A percentile compares a stretch with the other conserved stretches of the same genome.
Evolutionary conservation across 2,329 filamentous ascomycete genomes (phyloP).

Genomic region (Sclerotinia glacialis): DNA sequence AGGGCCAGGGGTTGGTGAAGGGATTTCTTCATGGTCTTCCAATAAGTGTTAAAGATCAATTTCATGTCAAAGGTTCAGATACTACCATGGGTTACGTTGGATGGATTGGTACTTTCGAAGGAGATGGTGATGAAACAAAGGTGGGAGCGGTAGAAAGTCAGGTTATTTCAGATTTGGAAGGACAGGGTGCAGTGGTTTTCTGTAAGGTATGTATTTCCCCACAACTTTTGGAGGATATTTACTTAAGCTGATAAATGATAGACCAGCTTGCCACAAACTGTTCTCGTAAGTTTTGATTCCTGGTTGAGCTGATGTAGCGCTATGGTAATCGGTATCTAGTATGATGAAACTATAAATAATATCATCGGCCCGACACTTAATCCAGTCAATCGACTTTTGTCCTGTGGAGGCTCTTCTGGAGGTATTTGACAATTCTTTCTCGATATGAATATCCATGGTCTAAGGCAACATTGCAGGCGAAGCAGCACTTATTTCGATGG

Average conservation of each 20-base stretch:
- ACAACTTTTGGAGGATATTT: background rate
- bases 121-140: slow-evolving; percentile 46
- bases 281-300: slow-evolving; percentile 30
- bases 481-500: slow-evolving; percentile 31
- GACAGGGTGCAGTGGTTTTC: slow-evolving; percentile 41
- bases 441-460: background rate
- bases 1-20: background rate
- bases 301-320: background rate
- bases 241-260: slow-evolving; percentile 22
- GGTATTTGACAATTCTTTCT: slow-evolving; percentile 35
- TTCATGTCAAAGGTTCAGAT: slow-evolving; percentile 32
- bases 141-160: slow-evolving; percentile 50
- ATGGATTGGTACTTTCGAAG: slow-evolving; percentile 48
- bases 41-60: slow-evolving; percentile 41
- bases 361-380: slow-evolving; percentile 49
- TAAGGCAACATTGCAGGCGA: slow-evolving; percentile 24
- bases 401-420: slow-evolving; percentile 61
- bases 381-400: slow-evolving; percentile 54
- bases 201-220: slow-evolving; percentile 28
- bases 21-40: slow-evolving; percentile 43
- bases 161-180: slow-evolving; percentile 40
- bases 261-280: slow-evolving; percentile 41
- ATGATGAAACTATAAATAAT: slow-evolving; percentile 43
- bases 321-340: slow-evolving; percentile 6
- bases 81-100: slow-evolving; percentile 58